Conservation (phyloP, 345 rosid genomes). For the Hibiscus syriacus region DNA sequence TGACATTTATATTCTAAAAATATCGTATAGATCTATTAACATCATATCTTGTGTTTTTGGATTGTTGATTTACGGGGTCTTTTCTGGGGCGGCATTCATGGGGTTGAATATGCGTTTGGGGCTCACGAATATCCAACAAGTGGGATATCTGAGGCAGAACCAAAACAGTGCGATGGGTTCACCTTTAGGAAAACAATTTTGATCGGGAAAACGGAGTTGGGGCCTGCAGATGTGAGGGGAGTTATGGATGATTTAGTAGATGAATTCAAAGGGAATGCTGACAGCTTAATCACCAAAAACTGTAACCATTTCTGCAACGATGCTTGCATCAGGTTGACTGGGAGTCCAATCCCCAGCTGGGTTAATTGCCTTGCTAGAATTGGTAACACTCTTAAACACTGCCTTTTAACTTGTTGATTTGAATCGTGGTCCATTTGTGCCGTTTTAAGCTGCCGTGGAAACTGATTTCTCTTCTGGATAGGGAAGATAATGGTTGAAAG, state of each 20-base stretch:
- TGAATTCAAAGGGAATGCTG: constrained; percentile 70
- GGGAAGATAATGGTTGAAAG: neutral
- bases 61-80: neutral
- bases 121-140: constrained; percentile 93
- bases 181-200: constrained; percentile 11
- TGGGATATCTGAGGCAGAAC: constrained; percentile 91
- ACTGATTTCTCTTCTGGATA: neutral
- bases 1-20: no score
- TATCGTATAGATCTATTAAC: no score
- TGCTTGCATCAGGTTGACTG: constrained; percentile 66
- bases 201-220: constrained; percentile 23
- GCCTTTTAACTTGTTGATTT: neutral
- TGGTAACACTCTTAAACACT: neutral
- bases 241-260: constrained; percentile 76
- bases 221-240: constrained; percentile 11
- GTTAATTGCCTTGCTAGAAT: constrained; percentile 75
- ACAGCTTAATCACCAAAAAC: constrained; percentile 85
- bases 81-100: constrained; percentile 44
- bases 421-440: neutral
- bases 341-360: constrained; percentile 90
- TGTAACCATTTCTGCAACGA: constrained; percentile 97
- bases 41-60: no score
- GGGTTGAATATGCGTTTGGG: constrained; percentile 89
- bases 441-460: neutral
- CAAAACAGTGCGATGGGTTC: constrained; percentile 87